Base-by-base conservation (phyloP, 192 early-diverging fungal species). In the Entomortierella beljakovae region DNA sequence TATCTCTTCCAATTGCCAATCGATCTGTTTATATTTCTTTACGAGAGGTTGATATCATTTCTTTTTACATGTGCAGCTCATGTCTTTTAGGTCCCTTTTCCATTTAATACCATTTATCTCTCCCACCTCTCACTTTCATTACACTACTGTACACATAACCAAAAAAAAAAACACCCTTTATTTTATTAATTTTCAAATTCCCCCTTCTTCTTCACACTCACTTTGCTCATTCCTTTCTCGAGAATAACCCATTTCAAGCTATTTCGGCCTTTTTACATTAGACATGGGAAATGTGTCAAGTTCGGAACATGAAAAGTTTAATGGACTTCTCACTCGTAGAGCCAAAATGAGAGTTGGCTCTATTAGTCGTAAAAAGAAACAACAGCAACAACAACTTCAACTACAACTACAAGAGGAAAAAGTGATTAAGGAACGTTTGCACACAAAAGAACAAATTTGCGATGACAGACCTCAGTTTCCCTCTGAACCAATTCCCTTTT, bases 281-380 rank as follows among this genome's bases (percentile, higher is more conserved):
- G 42, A 40, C 26, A 76, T 76, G 72, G 72, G 72, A 31, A 76
- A 76, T 62, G 72, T 76, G 37, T 55, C 72, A 2, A 68, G 64
- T 26, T 60, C 64, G 32, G 72, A 68, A 57, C 64, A 57, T 9
- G 72, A 76, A 42, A 66, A 61, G 53, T 64, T 60, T 34, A 67
- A 57, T 46, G 64, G 67, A 20, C 57, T 37, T 5, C 64, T 67
- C 15, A 33, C 59, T 16, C 32, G 51, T 13, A 67, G 58, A 49
- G 43, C 58, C 23, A 67, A 62, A 42, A 61, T 50, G 33, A 59
- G 52, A 29, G 38, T 49, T 22, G 43, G 46, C 23, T 38, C 60
- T 20, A 10, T 25, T 5, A 29, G 48, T 11, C 58, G 59, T 13
- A 65, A 61, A 50, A 58, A 57, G 25, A 22, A 37, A 42, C n/a